A percentile compares a stretch with the other conserved stretches of the same genome.
Evolutionary conservation across 768 basidiomycete genomes (phyloP).

Genomic region (Tremella mesenterica): DNA sequence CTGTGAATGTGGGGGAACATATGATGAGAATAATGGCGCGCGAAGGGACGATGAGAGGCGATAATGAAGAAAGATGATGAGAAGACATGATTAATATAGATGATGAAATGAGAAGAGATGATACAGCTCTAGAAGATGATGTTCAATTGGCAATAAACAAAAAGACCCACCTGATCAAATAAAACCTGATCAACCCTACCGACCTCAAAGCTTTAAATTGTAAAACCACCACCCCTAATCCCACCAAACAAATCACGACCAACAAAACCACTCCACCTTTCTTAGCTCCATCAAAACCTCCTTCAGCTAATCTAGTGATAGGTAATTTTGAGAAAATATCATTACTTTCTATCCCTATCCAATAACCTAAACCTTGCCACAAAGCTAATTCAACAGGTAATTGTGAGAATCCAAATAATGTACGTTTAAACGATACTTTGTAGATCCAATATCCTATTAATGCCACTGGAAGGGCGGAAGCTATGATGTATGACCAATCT

Average conservation of each 20-base stretch:
- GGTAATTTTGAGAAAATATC: constrained; percentile 31
- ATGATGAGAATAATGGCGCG: no score
- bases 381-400: constrained; percentile 25
- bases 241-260: constrained; percentile 18
- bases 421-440: constrained; percentile 22
- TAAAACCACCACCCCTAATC: constrained; percentile 16
- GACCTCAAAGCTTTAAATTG: constrained; percentile 27
- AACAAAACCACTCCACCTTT: constrained; percentile 17
- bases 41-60: no score
- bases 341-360: constrained; percentile 32
- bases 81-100: neutral
- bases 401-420: constrained; percentile 17
- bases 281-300: constrained; percentile 6
- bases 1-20: no score
- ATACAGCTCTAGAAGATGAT: no score
- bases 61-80: no score
- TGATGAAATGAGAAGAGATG: neutral
- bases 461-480: constrained; percentile 14
- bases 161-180: constrained; percentile 22
- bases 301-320: constrained; percentile 25
- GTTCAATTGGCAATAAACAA: no score
- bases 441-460: constrained; percentile 31
- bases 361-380: constrained; percentile 35
- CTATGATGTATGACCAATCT: constrained; percentile 24
- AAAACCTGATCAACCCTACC: constrained; percentile 24